Evolutionary conservation across 371 early-diverging fungal species (phyloP).

Genomic region (Mortierella sp.): DNA sequence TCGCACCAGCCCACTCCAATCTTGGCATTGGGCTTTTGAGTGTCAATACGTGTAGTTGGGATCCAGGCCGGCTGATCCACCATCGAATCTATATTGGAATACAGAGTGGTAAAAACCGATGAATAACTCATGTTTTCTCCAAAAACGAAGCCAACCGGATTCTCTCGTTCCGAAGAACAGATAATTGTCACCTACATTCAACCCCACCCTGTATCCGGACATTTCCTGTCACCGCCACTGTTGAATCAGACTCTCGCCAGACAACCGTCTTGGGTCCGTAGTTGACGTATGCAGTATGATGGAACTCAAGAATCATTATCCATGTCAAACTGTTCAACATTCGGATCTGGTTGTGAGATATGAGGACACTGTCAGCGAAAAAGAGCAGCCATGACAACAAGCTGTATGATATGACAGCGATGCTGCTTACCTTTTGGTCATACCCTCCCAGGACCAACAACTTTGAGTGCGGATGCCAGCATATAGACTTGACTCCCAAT

Average conservation of each 20-base stretch:
- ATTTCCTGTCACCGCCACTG: conserved; percentile 16
- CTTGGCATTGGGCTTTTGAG: conserved; percentile 49
- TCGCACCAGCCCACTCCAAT: conserved; percentile 53
- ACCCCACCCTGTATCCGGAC: conserved; percentile 30
- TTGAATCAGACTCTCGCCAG: conserved; percentile 53
- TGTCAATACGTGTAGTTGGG: conserved; percentile 35
- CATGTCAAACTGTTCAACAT: conserved; percentile 39
- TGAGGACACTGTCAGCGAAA: no score
- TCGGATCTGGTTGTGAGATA: conserved; percentile 31
- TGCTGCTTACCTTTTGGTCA: conserved; percentile 42
- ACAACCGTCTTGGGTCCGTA: conserved; percentile 41
- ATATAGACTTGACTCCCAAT: conserved; percentile 51
- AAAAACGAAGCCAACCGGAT: neutral
- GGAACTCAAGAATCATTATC: conserved; percentile 36
- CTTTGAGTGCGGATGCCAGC: conserved; percentile 53
- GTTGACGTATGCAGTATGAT: conserved; percentile 31
- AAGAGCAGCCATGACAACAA: neutral
- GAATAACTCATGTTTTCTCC: no score
- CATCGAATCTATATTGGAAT: conserved; percentile 23
- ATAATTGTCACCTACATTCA: conserved; percentile 27
- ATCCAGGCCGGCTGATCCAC: conserved; percentile 48
- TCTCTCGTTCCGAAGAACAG: neutral
- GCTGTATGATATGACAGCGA: neutral
- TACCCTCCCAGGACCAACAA: conserved; percentile 48
- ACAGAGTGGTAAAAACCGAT: no score